Conservation (phyloP, 2,329 filamentous ascomycete species). For the Albifimbria verrucaria region DNA sequence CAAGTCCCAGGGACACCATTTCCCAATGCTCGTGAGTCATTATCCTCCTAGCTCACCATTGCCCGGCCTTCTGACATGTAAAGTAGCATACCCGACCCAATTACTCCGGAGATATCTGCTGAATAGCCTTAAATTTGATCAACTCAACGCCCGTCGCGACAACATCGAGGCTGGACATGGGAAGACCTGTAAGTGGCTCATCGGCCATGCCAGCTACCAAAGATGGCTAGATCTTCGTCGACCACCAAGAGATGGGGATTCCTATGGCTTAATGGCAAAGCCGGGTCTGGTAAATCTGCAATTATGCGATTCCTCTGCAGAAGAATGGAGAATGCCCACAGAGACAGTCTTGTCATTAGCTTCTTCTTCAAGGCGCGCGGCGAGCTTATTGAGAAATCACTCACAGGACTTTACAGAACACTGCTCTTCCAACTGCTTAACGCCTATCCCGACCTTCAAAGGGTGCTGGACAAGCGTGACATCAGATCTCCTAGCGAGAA, state of each 20-base stretch:
- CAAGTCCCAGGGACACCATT: too few species aligned
- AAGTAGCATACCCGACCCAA: too few species aligned
- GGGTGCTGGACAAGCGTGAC: constrained; percentile 5
- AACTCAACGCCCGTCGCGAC: background rate
- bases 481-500: constrained; percentile 7
- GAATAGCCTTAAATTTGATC: background rate
- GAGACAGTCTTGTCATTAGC: background rate
- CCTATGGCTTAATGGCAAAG: background rate
- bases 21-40: too few species aligned
- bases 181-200: background rate
- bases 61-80: too few species aligned
- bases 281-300: background rate
- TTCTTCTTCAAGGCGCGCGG: background rate
- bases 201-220: background rate
- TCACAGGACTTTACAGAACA: background rate
- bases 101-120: too few species aligned
- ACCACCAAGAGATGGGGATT: background rate
- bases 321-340: background rate
- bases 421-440: background rate
- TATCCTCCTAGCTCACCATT: too few species aligned
- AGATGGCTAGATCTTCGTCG: background rate
- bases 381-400: background rate
- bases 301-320: background rate
- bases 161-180: background rate
- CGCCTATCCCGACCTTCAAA: background rate